phyloP scores from a whole-genome alignment of 192 early-diverging fungal genomes.

The Gamsiella multidivaricata region DNA sequence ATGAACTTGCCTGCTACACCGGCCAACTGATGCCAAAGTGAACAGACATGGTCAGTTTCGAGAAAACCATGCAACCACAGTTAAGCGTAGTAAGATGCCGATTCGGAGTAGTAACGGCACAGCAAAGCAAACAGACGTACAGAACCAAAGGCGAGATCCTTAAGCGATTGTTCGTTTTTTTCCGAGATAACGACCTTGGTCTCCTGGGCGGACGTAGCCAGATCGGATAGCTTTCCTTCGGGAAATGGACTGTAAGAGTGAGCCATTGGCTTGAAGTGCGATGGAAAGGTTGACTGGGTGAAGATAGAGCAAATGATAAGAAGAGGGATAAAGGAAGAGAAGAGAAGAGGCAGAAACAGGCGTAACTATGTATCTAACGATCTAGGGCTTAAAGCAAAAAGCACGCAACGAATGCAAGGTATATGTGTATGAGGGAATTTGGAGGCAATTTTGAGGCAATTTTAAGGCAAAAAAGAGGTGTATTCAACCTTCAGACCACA shows the following conservation, averaged over 20 bases:
- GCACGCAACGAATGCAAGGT: neutral
- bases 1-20: slow-evolving; percentile 94
- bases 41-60: too few relatives aligned
- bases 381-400: neutral
- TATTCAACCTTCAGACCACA: slow-evolving; percentile 47
- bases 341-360: neutral
- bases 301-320: neutral
- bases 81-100: too few relatives aligned
- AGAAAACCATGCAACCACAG: too few relatives aligned
- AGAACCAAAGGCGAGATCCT: slow-evolving; percentile 51
- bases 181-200: slow-evolving; percentile 48
- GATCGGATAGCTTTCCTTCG: slow-evolving; percentile 45
- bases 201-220: slow-evolving; percentile 37
- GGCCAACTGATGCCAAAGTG: slow-evolving; percentile 68
- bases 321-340: neutral
- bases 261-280: slow-evolving; percentile 22
- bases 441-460: too few relatives aligned
- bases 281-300: neutral
- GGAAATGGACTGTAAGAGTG: slow-evolving; percentile 47
- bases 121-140: too few relatives aligned
- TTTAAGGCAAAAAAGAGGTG: too few relatives aligned
- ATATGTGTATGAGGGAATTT: too few relatives aligned
- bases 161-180: slow-evolving; percentile 50
- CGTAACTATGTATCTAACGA: neutral
- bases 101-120: too few relatives aligned